Percentiles rank a stretch among this genome's conserved stretches.
Evolutionary conservation across 345 rosid species (phyloP).

Genomic region (Ricinus communis): DNA sequence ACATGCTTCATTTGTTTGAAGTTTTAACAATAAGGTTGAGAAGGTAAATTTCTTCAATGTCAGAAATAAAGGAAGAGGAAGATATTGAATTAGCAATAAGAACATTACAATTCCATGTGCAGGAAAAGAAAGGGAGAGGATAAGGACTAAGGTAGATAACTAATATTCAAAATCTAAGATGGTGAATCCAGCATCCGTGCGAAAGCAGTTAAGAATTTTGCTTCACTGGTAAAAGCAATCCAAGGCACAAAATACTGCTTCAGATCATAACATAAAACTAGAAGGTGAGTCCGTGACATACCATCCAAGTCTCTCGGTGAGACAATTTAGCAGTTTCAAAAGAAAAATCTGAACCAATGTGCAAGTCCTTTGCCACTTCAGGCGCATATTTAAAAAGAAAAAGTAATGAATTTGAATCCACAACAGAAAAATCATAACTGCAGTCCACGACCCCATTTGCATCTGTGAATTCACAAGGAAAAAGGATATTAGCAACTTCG

Average conservation of each 20-base stretch:
- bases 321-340: slow-evolving; percentile 48
- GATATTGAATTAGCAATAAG: background rate
- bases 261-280: slow-evolving; percentile 9
- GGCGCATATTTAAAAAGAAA: slow-evolving; percentile 77
- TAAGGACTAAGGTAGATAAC: background rate
- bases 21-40: slow-evolving; percentile 2
- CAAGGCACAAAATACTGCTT: background rate
- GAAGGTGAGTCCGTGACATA: slow-evolving; percentile 39
- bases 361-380: slow-evolving; percentile 60
- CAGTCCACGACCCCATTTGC: slow-evolving; percentile 56
- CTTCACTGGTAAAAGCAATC: background rate
- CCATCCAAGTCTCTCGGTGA: slow-evolving; percentile 61
- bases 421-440: slow-evolving; percentile 67
- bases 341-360: slow-evolving; percentile 50
- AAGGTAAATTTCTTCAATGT: background rate
- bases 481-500: background rate
- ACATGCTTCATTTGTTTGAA: background rate
- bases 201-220: background rate
- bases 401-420: slow-evolving; percentile 76
- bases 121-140: background rate
- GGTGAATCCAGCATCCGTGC: background rate
- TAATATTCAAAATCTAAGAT: background rate
- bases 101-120: background rate
- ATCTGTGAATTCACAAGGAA: slow-evolving; percentile 45
- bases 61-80: too few species aligned